Conservation (phyloP, 768 basidiomycete genomes). For the Leccinum incarnatum region DNA sequence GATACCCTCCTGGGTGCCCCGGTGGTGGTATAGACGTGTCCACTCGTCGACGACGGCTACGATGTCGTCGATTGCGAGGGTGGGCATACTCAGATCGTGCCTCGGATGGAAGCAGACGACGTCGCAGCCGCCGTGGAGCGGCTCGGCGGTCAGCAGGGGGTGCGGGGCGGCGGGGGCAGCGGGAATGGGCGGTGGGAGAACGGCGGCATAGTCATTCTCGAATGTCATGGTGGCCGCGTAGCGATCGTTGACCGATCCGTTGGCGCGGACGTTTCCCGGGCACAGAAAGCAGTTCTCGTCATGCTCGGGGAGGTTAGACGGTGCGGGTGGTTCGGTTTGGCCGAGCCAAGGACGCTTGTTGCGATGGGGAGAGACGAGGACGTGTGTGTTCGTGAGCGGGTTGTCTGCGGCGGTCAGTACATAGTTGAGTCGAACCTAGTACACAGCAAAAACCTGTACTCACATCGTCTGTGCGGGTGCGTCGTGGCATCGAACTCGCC, state of each 20-base stretch:
- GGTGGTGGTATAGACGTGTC: conserved; percentile 58
- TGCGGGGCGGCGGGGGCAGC: conserved; percentile 49
- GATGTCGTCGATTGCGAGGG: conserved; percentile 57
- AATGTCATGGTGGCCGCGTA: conserved; percentile 73
- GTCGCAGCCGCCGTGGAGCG: conserved; percentile 82
- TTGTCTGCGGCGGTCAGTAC: conserved; percentile 51
- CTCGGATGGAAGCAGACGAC: conserved; percentile 84
- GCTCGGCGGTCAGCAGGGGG: conserved; percentile 59
- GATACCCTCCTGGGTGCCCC: conserved; percentile 65
- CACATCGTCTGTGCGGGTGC: conserved; percentile 73
- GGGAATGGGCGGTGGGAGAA: conserved; percentile 64
- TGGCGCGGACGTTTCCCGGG: conserved; percentile 75
- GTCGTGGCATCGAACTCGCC: conserved; percentile 52
- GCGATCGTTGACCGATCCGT: conserved; percentile 63
- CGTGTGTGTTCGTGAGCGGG: conserved; percentile 70
- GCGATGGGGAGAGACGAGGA: conserved; percentile 88
- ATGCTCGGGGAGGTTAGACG: conserved; percentile 52
- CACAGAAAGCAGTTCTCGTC: conserved; percentile 84
- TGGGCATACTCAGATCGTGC: conserved; percentile 82
- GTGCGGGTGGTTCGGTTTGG: conserved; percentile 68
- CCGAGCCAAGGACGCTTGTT: conserved; percentile 91
- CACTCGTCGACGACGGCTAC: conserved; percentile 67
- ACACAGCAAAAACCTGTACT: conserved; percentile 19
- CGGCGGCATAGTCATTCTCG: conserved; percentile 80
- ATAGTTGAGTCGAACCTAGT: neutral